Evolutionary conservation across 805 yeast species (phyloP).

Genomic region (Candida caryicola): DNA sequence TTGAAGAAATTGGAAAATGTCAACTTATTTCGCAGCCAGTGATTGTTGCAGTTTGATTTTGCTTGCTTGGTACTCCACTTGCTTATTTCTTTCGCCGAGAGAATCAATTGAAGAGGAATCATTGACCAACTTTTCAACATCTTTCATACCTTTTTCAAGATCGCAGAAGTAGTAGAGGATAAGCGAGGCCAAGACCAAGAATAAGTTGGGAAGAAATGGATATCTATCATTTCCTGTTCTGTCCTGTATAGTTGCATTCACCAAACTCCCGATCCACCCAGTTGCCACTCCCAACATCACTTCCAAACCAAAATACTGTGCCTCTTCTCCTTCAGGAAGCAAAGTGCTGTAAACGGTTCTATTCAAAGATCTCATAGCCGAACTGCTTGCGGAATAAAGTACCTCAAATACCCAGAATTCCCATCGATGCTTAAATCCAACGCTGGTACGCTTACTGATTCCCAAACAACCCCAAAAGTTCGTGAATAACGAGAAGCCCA

Average conservation of each 20-base stretch:
- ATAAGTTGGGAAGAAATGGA: slow-evolving; percentile 37
- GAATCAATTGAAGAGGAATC: neutral
- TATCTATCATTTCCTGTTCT: slow-evolving; percentile 33
- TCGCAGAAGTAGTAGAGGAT: slow-evolving; percentile 26
- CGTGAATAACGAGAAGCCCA: slow-evolving; percentile 26
- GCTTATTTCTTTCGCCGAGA: too few relatives aligned
- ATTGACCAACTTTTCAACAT: slow-evolving; percentile 15
- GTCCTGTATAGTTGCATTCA: slow-evolving; percentile 40
- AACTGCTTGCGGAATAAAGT: slow-evolving; percentile 31
- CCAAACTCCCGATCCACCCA: slow-evolving; percentile 40
- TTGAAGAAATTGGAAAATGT: neutral
- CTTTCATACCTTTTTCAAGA: slow-evolving; percentile 29
- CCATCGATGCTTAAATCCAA: slow-evolving; percentile 42
- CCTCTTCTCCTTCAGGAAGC: slow-evolving; percentile 41
- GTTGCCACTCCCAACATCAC: slow-evolving; percentile 39
- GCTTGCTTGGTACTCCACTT: too few relatives aligned
- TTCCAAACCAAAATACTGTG: slow-evolving; percentile 42
- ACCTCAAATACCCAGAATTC: slow-evolving; percentile 44
- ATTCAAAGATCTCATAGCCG: slow-evolving; percentile 35
- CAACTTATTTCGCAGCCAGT: neutral
- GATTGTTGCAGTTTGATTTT: too few relatives aligned
- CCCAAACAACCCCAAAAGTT: slow-evolving; percentile 43
- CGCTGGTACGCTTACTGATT: slow-evolving; percentile 18
- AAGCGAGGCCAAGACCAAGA: slow-evolving; percentile 26
- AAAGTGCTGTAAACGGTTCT: slow-evolving; percentile 36